Evolutionary conservation across 345 rosid genomes (phyloP).

Genomic region (Euphorbia pulcherrima): DNA sequence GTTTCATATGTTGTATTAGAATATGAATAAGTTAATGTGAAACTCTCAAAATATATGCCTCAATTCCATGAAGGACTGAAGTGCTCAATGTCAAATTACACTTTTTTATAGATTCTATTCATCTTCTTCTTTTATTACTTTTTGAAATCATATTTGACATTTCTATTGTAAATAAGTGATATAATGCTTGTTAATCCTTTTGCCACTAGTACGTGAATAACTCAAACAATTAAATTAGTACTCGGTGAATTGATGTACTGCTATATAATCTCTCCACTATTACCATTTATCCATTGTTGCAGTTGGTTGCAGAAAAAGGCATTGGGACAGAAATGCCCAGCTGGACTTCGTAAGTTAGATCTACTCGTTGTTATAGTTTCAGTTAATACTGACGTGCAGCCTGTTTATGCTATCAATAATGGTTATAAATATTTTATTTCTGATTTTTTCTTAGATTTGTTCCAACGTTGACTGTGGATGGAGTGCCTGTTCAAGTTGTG

Average conservation of each 20-base stretch:
- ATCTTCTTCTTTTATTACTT: background rate
- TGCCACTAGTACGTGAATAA: background rate
- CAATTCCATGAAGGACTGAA: background rate
- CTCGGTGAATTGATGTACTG: background rate
- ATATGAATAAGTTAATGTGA: background rate
- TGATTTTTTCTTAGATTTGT: conserved; percentile 37
- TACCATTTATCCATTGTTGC: conserved; percentile 14
- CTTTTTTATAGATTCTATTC: background rate
- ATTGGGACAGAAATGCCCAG: conserved; percentile 65
- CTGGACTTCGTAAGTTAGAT: conserved; percentile 56
- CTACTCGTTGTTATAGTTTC: conserved; percentile 13
- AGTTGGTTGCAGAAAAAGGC: conserved; percentile 66
- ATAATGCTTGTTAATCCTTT: background rate
- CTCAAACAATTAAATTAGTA: background rate
- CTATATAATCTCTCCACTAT: background rate
- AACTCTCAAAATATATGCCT: background rate
- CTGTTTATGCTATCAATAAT: background rate
- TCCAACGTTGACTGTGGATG: conserved; percentile 60
- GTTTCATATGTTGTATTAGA: background rate
- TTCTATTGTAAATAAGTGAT: background rate
- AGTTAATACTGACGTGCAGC: background rate
- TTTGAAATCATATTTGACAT: background rate
- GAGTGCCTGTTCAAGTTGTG: conserved; percentile 51
- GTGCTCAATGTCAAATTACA: background rate
- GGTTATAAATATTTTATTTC: background rate